These are phyloP conservation scores for Myxozyma mucilagina DNA, from an alignment of 805 yeast species.

Conservation along the genomic window DNA sequence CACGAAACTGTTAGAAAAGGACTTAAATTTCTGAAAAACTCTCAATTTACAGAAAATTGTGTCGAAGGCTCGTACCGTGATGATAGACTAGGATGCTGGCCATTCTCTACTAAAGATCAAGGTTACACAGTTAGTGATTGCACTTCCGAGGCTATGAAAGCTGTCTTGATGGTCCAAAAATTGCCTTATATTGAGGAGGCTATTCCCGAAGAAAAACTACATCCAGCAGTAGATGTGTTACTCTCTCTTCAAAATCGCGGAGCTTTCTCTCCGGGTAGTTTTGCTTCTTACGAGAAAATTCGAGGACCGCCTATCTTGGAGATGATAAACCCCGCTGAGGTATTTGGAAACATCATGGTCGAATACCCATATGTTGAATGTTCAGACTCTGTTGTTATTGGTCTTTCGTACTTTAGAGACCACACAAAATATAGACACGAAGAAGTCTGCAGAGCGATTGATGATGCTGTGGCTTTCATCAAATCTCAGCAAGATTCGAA, in stretches of 20 bases:
- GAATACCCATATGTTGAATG: constrained; percentile 99
- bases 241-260: constrained; percentile 77
- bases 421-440: constrained; percentile 62
- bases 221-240: constrained; percentile 73
- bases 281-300: constrained; percentile 85
- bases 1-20: constrained; percentile 63
- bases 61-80: constrained; percentile 80
- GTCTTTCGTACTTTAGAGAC: constrained; percentile 74
- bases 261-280: constrained; percentile 81
- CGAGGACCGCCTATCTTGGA: constrained; percentile 80
- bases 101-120: constrained; percentile 91
- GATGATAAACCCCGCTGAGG: constrained; percentile 90
- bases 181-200: constrained; percentile 55
- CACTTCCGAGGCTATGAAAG: constrained; percentile 93
- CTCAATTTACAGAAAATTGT: constrained; percentile 84
- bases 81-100: constrained; percentile 87
- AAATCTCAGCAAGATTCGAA: constrained; percentile 66
- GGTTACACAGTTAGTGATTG: constrained; percentile 97
- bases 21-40: constrained; percentile 68
- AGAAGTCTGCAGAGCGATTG: constrained; percentile 69
- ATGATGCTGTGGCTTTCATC: constrained; percentile 72
- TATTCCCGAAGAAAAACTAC: constrained; percentile 56
- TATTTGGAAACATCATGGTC: constrained; percentile 96
- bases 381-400: constrained; percentile 91
- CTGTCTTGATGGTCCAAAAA: constrained; percentile 85